Conservation (phyloP, 805 yeast genomes). For the Zygotorulaspora chibaensis region DNA sequence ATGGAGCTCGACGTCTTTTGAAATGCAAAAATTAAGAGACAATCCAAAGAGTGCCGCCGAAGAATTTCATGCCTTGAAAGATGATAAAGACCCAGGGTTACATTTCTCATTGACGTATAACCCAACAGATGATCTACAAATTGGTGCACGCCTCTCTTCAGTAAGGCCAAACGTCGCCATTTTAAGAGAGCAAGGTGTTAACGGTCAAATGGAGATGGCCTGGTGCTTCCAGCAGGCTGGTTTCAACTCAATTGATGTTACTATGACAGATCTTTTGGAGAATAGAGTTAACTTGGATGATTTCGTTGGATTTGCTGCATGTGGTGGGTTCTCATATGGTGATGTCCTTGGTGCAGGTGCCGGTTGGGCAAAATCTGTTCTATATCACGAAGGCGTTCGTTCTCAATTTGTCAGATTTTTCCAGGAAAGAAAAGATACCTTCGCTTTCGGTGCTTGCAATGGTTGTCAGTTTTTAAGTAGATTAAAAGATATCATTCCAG, state of each 20-base stretch:
- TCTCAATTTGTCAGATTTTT: constrained; percentile 75
- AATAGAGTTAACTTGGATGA: constrained; percentile 69
- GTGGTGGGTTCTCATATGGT: constrained; percentile 99
- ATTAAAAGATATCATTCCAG: constrained; percentile 79
- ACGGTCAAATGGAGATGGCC: constrained; percentile 98
- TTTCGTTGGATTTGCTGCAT: constrained; percentile 93
- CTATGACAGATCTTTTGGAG: constrained; percentile 85
- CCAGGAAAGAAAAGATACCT: constrained; percentile 82
- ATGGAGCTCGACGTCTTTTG: constrained; percentile 87
- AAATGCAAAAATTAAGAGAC: constrained; percentile 87
- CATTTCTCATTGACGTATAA: constrained; percentile 72
- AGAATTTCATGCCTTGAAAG: constrained; percentile 70
- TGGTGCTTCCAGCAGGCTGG: constrained; percentile 95
- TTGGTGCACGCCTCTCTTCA: constrained; percentile 25
- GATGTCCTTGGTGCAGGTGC: constrained; percentile 98
- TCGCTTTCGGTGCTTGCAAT: constrained; percentile 97
- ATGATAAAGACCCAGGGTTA: constrained; percentile 87
- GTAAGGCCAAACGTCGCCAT: constrained; percentile 86
- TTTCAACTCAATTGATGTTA: constrained; percentile 88
- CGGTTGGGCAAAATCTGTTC: constrained; percentile 97
- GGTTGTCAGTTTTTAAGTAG: constrained; percentile 96
- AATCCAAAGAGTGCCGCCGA: constrained; percentile 87
- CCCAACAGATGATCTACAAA: constrained; percentile 47
- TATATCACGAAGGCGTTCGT: constrained; percentile 75
- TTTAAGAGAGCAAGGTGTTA: constrained; percentile 96